Evolutionary conservation across 2,329 filamentous ascomycete species (phyloP).

Genomic region (Cytospora chrysosperma): DNA sequence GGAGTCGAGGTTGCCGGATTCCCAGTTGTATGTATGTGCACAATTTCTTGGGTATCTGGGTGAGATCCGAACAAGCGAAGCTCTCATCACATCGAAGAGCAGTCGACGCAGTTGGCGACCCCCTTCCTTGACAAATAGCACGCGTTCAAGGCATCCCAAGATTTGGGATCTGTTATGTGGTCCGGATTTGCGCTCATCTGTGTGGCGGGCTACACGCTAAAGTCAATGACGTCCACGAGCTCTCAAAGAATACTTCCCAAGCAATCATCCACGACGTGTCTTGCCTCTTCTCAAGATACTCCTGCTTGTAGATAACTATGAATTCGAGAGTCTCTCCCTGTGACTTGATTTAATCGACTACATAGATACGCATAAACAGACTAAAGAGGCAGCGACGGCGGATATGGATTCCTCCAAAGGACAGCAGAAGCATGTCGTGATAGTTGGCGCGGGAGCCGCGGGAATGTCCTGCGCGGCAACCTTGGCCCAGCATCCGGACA

Average conservation of each 20-base stretch:
- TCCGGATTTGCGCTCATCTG: not conserved
- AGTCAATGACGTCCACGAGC: conserved; percentile 18
- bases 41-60: not conserved
- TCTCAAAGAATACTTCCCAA: not conserved
- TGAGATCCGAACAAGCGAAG: not conserved
- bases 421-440: conserved; percentile 48
- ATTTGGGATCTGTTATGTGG: not conserved
- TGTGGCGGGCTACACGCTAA: conserved; percentile 2
- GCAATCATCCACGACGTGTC: not conserved
- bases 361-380: not conserved
- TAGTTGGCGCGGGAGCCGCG: conserved; percentile 63
- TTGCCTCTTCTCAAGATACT: no score
- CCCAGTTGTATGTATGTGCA: not conserved
- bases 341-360: not conserved
- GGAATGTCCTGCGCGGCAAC: conserved; percentile 68
- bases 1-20: not conserved
- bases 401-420: conserved; percentile 14
- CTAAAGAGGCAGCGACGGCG: not conserved
- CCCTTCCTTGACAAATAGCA: no score
- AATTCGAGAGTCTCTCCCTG: no score
- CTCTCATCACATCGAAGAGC: no score
- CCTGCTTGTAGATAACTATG: no score
- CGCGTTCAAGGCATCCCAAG: no score
- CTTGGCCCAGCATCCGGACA: conserved; percentile 62
- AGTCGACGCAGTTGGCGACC: no score